Base-by-base conservation (phyloP, 2,329 filamentous ascomycete genomes). In the Exophiala phaeomuriformis region DNA sequence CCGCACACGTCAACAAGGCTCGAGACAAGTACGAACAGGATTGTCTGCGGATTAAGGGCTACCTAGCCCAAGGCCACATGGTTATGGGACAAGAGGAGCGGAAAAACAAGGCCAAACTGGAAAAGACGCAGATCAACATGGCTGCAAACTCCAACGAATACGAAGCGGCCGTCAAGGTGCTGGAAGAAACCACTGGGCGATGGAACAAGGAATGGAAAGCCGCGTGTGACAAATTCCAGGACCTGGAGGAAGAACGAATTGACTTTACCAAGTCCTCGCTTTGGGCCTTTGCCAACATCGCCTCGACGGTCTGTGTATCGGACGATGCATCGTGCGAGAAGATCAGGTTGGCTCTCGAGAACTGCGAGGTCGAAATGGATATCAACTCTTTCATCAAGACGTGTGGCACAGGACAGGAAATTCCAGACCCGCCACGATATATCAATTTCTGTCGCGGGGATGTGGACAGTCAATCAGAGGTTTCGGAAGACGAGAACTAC, bases 181-280 rank as follows among this genome's bases (percentile, higher is more conserved):
- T 98, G 3, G 91, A 98, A 67, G 93, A 97, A 63, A 98, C 93
- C 0, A 98, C 93, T 0, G 86, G 83, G 3, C 81, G 91, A 51
- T 98, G 93, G 93, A 98, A 98, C 67, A 81, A 91, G 64, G 93
- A 98, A 69, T 98, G 93, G 93, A 98, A 97, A 72, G 83, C 88
- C 19, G 93, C 91, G 1, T 95, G 93, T 64, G 94, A 86, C 66
- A 98, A 97, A 75, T 98, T 98, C 71, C 94, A 98, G 74, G 94
- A 98, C 65, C 81, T 98, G 8, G 93, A 98, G 72, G 94, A 98
- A 69, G 93, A 98, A 72, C 81, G 93, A 41, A 79, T 98, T 37
- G 93, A 98, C 71, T 98, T 95, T 67, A 90, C 90, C 61, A 98
- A 97, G 77, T 95, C 88, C 72, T 97, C 93, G 66, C 76, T 98